Percentiles rank a stretch among this genome's conserved stretches.
Conservation (phyloP, 495 filamentous ascomycete species). For the Podospora pseudopauciseta region DNA sequence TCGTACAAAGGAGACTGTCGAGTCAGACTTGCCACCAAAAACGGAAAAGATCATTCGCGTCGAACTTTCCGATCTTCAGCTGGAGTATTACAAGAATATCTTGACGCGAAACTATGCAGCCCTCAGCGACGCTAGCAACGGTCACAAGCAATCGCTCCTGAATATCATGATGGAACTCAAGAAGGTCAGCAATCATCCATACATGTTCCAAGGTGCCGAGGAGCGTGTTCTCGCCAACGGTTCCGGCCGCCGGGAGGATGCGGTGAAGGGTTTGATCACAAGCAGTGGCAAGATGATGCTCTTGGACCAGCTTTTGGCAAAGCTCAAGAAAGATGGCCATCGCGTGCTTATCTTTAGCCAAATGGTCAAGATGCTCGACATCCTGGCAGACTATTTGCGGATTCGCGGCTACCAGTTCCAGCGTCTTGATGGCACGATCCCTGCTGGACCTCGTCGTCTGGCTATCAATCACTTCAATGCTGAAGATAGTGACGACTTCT, state of each 20-base stretch:
- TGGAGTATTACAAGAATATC: constrained; percentile 99
- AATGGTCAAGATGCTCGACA: constrained; percentile 98
- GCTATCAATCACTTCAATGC: constrained; percentile 99
- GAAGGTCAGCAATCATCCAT: constrained; percentile 97
- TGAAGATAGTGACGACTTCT: constrained; percentile 88
- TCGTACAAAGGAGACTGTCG: constrained; percentile 95
- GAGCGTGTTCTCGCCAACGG: constrained; percentile 70
- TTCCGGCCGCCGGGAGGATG: constrained; percentile 75
- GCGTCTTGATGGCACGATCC: constrained; percentile 90
- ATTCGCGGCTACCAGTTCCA: constrained; percentile 89
- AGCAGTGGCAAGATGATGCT: constrained; percentile 99
- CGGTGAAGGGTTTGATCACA: constrained; percentile 83
- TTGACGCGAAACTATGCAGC: constrained; percentile 94
- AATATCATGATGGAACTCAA: constrained; percentile 99
- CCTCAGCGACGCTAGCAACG: constrained; percentile 80
- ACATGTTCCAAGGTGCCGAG: constrained; percentile 93
- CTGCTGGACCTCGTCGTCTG: constrained; percentile 74
- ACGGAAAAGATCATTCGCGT: constrained; percentile 98
- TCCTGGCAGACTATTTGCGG: constrained; percentile 87
- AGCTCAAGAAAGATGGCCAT: constrained; percentile 86
- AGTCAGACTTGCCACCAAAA: constrained; percentile 92
- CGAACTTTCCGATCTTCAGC: constrained; percentile 88
- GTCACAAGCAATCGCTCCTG: constrained; percentile 87
- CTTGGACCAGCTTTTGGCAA: constrained; percentile 85
- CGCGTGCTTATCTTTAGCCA: constrained; percentile 98